phyloP scores from a whole-genome alignment of 2,329 filamentous ascomycete species.

The Colletotrichum shisoi region DNA sequence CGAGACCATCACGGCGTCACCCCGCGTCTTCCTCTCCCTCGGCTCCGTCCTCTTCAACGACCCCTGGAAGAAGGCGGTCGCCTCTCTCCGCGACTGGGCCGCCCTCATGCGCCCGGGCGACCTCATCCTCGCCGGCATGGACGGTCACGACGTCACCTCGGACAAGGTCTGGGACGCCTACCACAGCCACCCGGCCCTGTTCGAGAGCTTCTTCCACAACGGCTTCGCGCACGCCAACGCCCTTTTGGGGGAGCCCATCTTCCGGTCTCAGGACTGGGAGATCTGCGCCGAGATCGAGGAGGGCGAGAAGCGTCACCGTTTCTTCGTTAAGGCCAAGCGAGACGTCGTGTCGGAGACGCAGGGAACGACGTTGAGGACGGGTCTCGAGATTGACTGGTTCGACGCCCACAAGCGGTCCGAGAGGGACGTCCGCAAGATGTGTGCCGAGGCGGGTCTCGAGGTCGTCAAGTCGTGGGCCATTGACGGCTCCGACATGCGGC shows the following conservation, averaged over 20 bases:
- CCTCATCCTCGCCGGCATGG: constrained; percentile 53
- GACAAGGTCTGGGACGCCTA: constrained; percentile 54
- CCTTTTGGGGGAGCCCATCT: constrained; percentile 48
- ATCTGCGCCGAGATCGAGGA: constrained; percentile 50
- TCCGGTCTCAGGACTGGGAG: constrained; percentile 51
- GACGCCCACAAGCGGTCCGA: constrained; percentile 55
- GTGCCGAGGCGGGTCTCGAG: constrained; percentile 50
- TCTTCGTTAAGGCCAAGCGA: constrained; percentile 50
- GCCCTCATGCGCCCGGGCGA: constrained; percentile 48
- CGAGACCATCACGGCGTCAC: constrained; percentile 43
- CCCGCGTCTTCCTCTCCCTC: constrained; percentile 52
- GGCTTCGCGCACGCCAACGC: constrained; percentile 52
- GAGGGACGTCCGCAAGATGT: constrained; percentile 51
- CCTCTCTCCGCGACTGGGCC: constrained; percentile 50
- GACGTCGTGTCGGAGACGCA: constrained; percentile 45
- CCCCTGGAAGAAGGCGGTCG: constrained; percentile 49
- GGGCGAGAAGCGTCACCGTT: constrained; percentile 51
- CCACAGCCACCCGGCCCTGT: constrained; percentile 50
- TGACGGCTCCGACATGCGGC: constrained; percentile 52
- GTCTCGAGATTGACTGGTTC: constrained; percentile 54
- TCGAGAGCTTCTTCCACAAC: constrained; percentile 50
- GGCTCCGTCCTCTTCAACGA: constrained; percentile 56
- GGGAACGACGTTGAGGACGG: constrained; percentile 44
- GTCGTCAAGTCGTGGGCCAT: constrained; percentile 50
- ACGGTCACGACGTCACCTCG: constrained; percentile 50